phyloP scores from a whole-genome alignment of 2,329 filamentous ascomycete genomes.

The Hirsutella rhossiliensis region DNA sequence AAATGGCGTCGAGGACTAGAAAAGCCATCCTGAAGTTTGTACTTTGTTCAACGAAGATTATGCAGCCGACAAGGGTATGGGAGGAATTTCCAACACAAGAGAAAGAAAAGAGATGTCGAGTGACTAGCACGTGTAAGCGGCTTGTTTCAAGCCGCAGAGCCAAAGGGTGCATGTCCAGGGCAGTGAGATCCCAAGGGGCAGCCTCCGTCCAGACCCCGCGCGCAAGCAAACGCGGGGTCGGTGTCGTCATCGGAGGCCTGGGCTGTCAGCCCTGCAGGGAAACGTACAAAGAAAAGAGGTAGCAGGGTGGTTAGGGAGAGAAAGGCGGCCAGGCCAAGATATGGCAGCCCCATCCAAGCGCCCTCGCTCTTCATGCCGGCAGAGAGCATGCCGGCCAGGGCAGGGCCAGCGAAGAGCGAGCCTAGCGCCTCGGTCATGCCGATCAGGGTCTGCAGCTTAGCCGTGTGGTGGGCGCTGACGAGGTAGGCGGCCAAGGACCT shows the following conservation, averaged over 20 bases:
- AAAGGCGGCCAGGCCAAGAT: slow-evolving; percentile 4
- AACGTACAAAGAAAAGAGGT: slow-evolving; percentile 1
- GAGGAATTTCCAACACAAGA: not conserved
- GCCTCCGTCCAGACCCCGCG: not conserved
- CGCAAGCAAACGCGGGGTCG: not conserved
- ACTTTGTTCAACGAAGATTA: too few relatives aligned
- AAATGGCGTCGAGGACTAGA: too few relatives aligned
- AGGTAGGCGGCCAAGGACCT: slow-evolving; percentile 10
- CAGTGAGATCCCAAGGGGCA: not conserved
- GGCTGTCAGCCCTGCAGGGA: not conserved
- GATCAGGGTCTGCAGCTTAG: slow-evolving; percentile 15
- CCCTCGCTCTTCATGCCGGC: slow-evolving; percentile 11
- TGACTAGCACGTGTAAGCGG: not conserved
- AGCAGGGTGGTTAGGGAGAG: slow-evolving; percentile 1
- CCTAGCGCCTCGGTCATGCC: slow-evolving; percentile 13
- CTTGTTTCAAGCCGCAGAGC: not conserved
- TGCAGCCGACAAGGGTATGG: too few relatives aligned
- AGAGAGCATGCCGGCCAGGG: slow-evolving; percentile 13
- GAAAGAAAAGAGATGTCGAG: not conserved
- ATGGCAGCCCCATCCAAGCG: slow-evolving; percentile 15
- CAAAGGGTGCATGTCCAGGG: not conserved
- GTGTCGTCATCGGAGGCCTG: not conserved
- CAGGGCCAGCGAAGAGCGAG: slow-evolving; percentile 11
- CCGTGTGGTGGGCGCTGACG: slow-evolving; percentile 9
- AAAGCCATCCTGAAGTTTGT: too few relatives aligned